These are phyloP conservation scores for Cutaneotrichosporon sp. DNA, from an alignment of 1,284 basidiomycete genomes.

Conservation along the genomic window DNA sequence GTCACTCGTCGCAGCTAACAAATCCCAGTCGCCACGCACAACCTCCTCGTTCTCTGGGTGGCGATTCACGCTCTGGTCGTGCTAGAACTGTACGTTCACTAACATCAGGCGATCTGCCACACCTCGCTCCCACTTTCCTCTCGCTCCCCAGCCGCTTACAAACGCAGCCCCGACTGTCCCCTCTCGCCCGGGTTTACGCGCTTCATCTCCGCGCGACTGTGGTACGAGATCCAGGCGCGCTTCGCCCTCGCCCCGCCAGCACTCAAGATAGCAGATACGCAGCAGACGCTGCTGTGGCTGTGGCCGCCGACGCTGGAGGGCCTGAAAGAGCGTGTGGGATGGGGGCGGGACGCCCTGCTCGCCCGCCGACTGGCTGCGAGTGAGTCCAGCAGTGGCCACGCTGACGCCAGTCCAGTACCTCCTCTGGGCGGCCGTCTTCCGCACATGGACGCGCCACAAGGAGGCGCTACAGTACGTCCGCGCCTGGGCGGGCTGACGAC, in stretches of 20 bases:
- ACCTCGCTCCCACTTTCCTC: background rate
- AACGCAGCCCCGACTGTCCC: background rate
- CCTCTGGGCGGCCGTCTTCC: background rate
- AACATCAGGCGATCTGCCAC: background rate
- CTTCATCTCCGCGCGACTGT: background rate
- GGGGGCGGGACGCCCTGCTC: no score
- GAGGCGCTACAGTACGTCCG: background rate
- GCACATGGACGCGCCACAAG: background rate
- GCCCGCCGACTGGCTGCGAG: no score
- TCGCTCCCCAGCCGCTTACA: no score
- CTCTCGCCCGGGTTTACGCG: background rate
- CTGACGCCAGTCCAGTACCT: no score
- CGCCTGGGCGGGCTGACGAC: background rate
- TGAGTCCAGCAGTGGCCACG: no score
- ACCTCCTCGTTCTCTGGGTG: background rate
- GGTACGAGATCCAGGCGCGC: background rate
- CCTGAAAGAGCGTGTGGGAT: background rate
- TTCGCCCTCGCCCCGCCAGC: background rate
- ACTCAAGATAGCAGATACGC: background rate
- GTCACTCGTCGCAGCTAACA: background rate
- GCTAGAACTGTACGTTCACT: background rate
- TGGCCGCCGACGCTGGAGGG: no score
- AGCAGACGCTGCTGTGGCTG: background rate
- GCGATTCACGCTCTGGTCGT: background rate
- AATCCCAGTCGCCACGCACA: background rate